Percentiles rank a stretch among this genome's conserved stretches.
phyloP scores from a whole-genome alignment of 176 grass and related monocot genomes.

The Triticum turgidum region DNA sequence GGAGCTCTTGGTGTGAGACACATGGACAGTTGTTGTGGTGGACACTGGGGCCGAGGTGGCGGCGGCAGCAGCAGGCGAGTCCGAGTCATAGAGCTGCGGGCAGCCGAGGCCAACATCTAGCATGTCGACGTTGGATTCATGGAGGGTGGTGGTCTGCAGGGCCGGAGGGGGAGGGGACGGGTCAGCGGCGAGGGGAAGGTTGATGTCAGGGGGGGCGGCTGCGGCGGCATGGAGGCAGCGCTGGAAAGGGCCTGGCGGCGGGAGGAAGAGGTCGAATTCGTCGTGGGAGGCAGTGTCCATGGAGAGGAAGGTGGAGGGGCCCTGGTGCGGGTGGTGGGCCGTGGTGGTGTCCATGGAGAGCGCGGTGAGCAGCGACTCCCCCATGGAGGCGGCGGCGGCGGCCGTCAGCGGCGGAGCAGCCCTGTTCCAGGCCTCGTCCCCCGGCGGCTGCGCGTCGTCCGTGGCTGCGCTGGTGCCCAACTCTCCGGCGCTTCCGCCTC shows the following conservation, averaged over 20 bases:
- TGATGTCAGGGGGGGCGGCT: constrained; percentile 83
- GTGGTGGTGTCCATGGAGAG: constrained; percentile 89
- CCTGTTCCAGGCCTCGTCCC: constrained; percentile 30
- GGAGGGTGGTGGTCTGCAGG: constrained; percentile 16
- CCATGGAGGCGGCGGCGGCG: constrained; percentile 51
- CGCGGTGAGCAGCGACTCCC: constrained; percentile 86
- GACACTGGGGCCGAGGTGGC: background rate
- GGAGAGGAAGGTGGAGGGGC: constrained; percentile 89
- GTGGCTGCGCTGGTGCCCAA: constrained; percentile 29
- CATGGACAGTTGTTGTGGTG: constrained; percentile 27
- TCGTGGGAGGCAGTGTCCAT: constrained; percentile 87
- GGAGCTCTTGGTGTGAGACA: constrained; percentile 40
- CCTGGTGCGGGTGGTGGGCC: constrained; percentile 73
- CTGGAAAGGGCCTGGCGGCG: constrained; percentile 52
- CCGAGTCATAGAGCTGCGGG: constrained; percentile 67
- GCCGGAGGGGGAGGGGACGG: constrained; percentile 60
- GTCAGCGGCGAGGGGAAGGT: constrained; percentile 75
- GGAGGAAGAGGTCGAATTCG: constrained; percentile 65
- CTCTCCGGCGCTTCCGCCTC: constrained; percentile 58
- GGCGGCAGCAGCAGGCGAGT: constrained; percentile 34
- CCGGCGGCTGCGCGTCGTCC: constrained; percentile 44
- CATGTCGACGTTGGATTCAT: constrained; percentile 68
- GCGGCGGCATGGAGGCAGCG: constrained; percentile 54
- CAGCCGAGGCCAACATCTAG: constrained; percentile 71
- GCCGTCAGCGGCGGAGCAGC: background rate